Conservation (phyloP, 495 filamentous ascomycete species). For the Penicillium alfredii region DNA sequence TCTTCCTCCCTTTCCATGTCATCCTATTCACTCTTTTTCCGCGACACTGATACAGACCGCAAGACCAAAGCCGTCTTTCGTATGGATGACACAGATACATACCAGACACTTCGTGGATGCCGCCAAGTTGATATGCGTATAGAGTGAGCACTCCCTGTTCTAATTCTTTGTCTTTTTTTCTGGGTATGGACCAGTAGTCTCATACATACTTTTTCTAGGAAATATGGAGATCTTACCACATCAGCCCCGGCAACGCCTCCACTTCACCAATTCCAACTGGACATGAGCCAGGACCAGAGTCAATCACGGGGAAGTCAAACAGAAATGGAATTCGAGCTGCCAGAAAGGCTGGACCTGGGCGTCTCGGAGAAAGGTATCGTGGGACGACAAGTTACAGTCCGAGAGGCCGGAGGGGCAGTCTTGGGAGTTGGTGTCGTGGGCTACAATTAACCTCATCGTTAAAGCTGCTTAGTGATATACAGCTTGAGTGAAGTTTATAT, state of each 20-base stretch:
- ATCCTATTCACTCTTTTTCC: constrained; percentile 35
- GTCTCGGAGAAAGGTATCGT: constrained; percentile 39
- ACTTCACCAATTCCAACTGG: constrained; percentile 23
- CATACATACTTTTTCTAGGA: constrained; percentile 11
- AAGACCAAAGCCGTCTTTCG: constrained; percentile 28
- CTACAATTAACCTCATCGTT: constrained; percentile 24
- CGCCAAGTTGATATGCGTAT: constrained; percentile 28
- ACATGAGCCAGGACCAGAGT: constrained; percentile 4
- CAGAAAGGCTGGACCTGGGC: constrained; percentile 53
- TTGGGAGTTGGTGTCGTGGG: constrained; percentile 37
- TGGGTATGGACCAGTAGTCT: too few relatives aligned
- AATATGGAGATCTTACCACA: constrained; percentile 32
- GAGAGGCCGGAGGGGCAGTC: constrained; percentile 16
- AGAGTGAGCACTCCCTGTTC: too few relatives aligned
- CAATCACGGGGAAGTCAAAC: not conserved
- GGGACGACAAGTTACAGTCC: constrained; percentile 33
- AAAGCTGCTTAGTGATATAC: constrained; percentile 2
- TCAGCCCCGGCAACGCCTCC: constrained; percentile 4
- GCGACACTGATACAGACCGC: constrained; percentile 12
- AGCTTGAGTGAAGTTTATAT: constrained; percentile 5
- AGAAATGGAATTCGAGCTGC: constrained; percentile 46
- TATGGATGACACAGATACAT: constrained; percentile 21
- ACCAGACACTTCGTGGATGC: constrained; percentile 8
- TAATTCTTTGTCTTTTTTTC: not conserved
- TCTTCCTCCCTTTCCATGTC: constrained; percentile 17